These are phyloP conservation scores for Termitomyces sp. DNA, from an alignment of 768 basidiomycete species.

Conservation along the genomic window DNA sequence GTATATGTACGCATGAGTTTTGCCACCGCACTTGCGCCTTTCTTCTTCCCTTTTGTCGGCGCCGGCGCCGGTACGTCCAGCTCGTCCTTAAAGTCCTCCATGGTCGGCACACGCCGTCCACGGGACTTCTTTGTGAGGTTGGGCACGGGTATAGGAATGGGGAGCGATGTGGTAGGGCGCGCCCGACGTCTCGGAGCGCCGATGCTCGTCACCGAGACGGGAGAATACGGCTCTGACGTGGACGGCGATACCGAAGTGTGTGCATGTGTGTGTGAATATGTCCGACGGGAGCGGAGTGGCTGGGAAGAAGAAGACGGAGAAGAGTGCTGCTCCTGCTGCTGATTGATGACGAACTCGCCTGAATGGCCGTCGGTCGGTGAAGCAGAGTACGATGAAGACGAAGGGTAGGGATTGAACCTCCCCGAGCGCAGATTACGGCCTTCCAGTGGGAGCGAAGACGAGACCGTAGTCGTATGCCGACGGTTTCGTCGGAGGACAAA, in stretches of 20 bases:
- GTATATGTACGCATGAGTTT: conserved; percentile 43
- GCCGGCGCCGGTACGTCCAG: not conserved
- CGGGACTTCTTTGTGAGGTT: conserved; percentile 45
- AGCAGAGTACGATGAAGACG: conserved; percentile 4
- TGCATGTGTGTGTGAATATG: conserved; percentile 5
- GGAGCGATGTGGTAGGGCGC: conserved; percentile 22
- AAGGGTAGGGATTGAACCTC: conserved; percentile 13
- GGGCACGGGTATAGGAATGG: conserved; percentile 40
- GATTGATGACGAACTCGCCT: not conserved
- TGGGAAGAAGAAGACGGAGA: conserved; percentile 1
- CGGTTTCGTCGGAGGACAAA: conserved; percentile 23
- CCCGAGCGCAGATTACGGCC: conserved; percentile 9
- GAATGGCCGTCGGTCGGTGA: conserved; percentile 3
- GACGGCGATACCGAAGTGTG: conserved; percentile 11
- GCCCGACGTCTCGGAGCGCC: conserved; percentile 9
- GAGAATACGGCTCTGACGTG: conserved; percentile 6
- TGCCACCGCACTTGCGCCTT: conserved; percentile 2
- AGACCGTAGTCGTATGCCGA: not conserved
- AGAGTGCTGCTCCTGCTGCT: not conserved
- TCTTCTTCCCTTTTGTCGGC: conserved; percentile 15
- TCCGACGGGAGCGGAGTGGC: conserved; percentile 7
- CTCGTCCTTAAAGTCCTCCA: conserved; percentile 17
- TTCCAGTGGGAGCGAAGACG: conserved; percentile 2
- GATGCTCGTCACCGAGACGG: not conserved
- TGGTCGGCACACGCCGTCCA: conserved; percentile 44